These are phyloP conservation scores for Nitzschia inconspicua DNA, from an alignment of 108 stramenopile species.

Conservation along the genomic window DNA sequence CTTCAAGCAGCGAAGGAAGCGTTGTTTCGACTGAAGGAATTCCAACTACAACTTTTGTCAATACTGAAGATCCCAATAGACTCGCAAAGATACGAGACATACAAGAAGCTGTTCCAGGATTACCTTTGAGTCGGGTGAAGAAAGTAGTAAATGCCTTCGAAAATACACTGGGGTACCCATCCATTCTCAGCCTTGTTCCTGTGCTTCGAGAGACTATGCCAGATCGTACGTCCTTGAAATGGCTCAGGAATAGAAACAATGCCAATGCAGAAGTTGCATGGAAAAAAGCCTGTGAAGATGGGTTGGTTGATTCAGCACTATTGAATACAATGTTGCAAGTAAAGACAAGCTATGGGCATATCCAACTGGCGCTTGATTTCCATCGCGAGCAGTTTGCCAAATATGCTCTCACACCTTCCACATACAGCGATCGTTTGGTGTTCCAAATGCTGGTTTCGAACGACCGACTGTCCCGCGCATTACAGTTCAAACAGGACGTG, in stretches of 20 bases:
- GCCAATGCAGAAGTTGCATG: slow-evolving; percentile 57
- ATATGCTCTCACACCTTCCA: slow-evolving; percentile 52
- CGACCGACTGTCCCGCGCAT: slow-evolving; percentile 57
- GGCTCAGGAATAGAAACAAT: slow-evolving; percentile 55
- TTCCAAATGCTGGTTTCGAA: slow-evolving; percentile 79
- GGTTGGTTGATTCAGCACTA: slow-evolving; percentile 58
- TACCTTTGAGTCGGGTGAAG: slow-evolving; percentile 56
- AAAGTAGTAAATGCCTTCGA: slow-evolving; percentile 61
- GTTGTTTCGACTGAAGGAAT: background rate
- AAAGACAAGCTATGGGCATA: slow-evolving; percentile 47
- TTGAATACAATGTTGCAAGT: slow-evolving; percentile 76
- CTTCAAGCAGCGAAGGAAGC: background rate
- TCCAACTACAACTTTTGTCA: too few species aligned
- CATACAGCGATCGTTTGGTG: slow-evolving; percentile 75
- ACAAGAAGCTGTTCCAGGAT: slow-evolving; percentile 50
- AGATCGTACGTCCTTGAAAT: slow-evolving; percentile 48
- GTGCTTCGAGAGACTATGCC: slow-evolving; percentile 80
- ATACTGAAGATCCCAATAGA: background rate
- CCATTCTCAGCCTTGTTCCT: slow-evolving; percentile 61
- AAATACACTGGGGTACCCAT: slow-evolving; percentile 59
- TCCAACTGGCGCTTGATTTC: slow-evolving; percentile 59
- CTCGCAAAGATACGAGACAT: slow-evolving; percentile 35
- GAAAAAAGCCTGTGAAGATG: slow-evolving; percentile 59
- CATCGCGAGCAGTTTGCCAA: slow-evolving; percentile 54
- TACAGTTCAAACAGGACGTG: slow-evolving; percentile 65